A percentile compares a stretch with the other conserved stretches of the same genome.
Evolutionary conservation across 495 filamentous ascomycete species (phyloP).

Genomic region (Talaromyces adpressus): DNA sequence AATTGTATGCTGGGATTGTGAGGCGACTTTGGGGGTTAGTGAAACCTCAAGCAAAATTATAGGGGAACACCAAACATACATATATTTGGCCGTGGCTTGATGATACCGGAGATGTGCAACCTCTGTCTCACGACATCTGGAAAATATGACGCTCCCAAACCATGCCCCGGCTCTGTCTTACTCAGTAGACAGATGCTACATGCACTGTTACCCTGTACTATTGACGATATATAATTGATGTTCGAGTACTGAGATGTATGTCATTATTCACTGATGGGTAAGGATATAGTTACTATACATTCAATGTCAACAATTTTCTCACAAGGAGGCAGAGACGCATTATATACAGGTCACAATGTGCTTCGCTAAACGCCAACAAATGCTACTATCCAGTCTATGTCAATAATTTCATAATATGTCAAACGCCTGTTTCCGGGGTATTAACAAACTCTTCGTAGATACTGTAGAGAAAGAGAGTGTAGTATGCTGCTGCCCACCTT

Average conservation of each 20-base stretch:
- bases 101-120: background rate
- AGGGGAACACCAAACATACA: background rate
- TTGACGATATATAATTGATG: background rate
- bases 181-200: background rate
- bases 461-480: background rate
- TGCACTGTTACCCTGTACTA: background rate
- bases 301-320: background rate
- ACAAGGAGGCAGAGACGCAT: background rate
- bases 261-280: background rate
- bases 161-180: background rate
- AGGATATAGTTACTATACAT: background rate
- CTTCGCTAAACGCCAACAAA: conserved; percentile 5
- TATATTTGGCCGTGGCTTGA: background rate
- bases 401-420: background rate
- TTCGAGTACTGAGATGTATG: background rate
- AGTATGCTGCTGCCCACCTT: background rate
- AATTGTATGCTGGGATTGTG: conserved; percentile 20
- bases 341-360: background rate
- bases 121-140: too few relatives aligned
- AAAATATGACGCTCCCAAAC: background rate
- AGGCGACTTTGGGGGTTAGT: conserved; percentile 15
- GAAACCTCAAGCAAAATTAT: conserved; percentile 3
- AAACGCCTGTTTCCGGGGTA: background rate
- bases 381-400: conserved; percentile 3
- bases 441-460: background rate